Percentiles rank a stretch among this genome's conserved stretches.
These are phyloP conservation scores for Malassezia globosa DNA, from an alignment of 1,284 basidiomycete genomes.

Conservation along the genomic window DNA sequence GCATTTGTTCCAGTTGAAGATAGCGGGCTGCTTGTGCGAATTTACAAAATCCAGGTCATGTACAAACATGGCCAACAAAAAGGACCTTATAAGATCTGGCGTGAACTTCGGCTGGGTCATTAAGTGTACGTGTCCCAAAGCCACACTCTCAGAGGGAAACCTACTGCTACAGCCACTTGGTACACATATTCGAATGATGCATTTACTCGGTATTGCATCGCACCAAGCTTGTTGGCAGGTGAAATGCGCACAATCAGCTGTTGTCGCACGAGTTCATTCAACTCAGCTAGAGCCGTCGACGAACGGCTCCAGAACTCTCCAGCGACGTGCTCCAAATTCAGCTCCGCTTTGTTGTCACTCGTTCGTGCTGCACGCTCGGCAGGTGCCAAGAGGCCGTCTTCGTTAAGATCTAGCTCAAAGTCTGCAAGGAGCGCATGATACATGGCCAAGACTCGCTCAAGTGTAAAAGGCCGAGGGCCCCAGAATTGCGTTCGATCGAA, in stretches of 20 bases:
- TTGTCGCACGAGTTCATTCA: slow-evolving; percentile 15
- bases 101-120: neutral
- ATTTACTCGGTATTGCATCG: slow-evolving; percentile 18
- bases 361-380: slow-evolving; percentile 12
- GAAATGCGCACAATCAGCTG: slow-evolving; percentile 16
- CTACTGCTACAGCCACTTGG: slow-evolving; percentile 10
- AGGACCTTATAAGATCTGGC: slow-evolving; percentile 12
- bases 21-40: neutral
- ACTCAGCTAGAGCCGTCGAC: slow-evolving; percentile 5
- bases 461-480: slow-evolving; percentile 67
- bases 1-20: no score
- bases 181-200: slow-evolving; percentile 5
- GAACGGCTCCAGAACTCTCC: slow-evolving; percentile 20
- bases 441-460: slow-evolving; percentile 73
- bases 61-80: slow-evolving; percentile 7
- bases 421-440: slow-evolving; percentile 72
- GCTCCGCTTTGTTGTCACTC: neutral
- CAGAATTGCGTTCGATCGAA: slow-evolving; percentile 62
- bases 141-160: slow-evolving; percentile 12
- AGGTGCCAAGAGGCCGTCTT: slow-evolving; percentile 11
- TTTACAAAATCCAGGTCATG: slow-evolving; percentile 9
- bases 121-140: slow-evolving; percentile 12
- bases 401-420: slow-evolving; percentile 16
- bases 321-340: slow-evolving; percentile 14
- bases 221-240: slow-evolving; percentile 13